A percentile compares a stretch with the other conserved stretches of the same genome.
Evolutionary conservation across 169 alveolate species (phyloP).

Genomic region (Plasmodium fragile): DNA sequence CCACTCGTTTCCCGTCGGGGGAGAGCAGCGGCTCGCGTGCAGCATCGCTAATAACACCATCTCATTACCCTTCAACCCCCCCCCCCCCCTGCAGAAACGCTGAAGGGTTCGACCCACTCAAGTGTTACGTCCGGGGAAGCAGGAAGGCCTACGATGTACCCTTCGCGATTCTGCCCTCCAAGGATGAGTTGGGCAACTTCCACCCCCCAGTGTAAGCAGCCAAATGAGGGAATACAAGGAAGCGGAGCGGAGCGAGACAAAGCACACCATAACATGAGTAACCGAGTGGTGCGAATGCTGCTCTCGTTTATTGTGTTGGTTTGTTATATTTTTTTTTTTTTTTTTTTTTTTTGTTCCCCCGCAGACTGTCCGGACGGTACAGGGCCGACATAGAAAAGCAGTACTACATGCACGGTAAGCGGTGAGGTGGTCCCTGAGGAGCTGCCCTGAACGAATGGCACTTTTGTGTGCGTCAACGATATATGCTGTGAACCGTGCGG

Average conservation of each 20-base stretch:
- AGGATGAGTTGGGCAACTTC: slow-evolving; percentile 91
- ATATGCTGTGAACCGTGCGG: neutral
- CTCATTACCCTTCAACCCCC: neutral
- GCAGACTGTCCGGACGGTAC: slow-evolving; percentile 85
- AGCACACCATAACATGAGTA: neutral
- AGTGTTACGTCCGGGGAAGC: slow-evolving; percentile 90
- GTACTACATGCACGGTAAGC: slow-evolving; percentile 86
- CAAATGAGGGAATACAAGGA: neutral
- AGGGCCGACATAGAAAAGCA: slow-evolving; percentile 90
- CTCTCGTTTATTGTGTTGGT: neutral
- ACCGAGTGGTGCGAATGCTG: neutral
- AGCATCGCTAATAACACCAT: neutral
- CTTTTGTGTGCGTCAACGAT: neutral
- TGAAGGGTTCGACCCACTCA: slow-evolving; percentile 88
- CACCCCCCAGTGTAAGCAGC: slow-evolving; percentile 88
- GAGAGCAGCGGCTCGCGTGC: neutral
- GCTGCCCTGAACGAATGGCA: neutral
- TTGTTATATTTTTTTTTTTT: slow-evolving; percentile 7
- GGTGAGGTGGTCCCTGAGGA: neutral
- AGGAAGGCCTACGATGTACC: slow-evolving; percentile 88
- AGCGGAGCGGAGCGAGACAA: neutral
- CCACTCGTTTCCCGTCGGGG: no score
- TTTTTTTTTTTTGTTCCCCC: slow-evolving; percentile 22
- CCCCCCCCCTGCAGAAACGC: slow-evolving; percentile 79
- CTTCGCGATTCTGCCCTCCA: slow-evolving; percentile 84